Evolutionary conservation across 345 rosid genomes (phyloP).

Genomic region (Laguncularia racemosa): DNA sequence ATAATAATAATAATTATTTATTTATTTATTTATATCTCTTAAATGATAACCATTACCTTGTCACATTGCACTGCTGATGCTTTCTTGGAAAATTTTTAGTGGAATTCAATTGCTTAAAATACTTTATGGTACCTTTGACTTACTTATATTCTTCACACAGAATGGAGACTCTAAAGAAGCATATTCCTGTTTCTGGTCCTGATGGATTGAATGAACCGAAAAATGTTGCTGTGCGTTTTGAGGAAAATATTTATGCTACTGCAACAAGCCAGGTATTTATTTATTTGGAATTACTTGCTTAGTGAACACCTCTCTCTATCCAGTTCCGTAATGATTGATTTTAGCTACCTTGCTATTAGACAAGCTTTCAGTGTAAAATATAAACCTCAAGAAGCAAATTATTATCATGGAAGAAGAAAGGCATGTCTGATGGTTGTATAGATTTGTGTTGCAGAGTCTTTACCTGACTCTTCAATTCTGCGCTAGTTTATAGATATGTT

Average conservation of each 20-base stretch:
- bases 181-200: constrained; percentile 58
- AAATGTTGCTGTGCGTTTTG: constrained; percentile 72
- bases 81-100: too few relatives aligned
- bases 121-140: neutral
- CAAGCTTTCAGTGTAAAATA: too few relatives aligned
- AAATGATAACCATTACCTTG: too few relatives aligned
- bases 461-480: too few relatives aligned
- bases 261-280: constrained; percentile 53
- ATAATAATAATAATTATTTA: too few relatives aligned
- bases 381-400: too few relatives aligned
- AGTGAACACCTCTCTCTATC: neutral
- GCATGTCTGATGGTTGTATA: too few relatives aligned
- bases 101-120: neutral
- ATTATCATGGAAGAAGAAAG: too few relatives aligned
- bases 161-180: constrained; percentile 56
- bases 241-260: constrained; percentile 63
- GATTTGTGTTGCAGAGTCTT: too few relatives aligned
- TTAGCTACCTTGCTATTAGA: neutral
- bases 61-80: too few relatives aligned
- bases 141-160: constrained; percentile 22
- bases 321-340: neutral
- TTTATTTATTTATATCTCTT: too few relatives aligned
- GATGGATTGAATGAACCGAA: constrained; percentile 61
- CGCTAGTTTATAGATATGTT: too few relatives aligned
- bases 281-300: neutral